phyloP scores from a whole-genome alignment of 2,329 filamentous ascomycete genomes.

The Pseudogymnoascus pannorum region DNA sequence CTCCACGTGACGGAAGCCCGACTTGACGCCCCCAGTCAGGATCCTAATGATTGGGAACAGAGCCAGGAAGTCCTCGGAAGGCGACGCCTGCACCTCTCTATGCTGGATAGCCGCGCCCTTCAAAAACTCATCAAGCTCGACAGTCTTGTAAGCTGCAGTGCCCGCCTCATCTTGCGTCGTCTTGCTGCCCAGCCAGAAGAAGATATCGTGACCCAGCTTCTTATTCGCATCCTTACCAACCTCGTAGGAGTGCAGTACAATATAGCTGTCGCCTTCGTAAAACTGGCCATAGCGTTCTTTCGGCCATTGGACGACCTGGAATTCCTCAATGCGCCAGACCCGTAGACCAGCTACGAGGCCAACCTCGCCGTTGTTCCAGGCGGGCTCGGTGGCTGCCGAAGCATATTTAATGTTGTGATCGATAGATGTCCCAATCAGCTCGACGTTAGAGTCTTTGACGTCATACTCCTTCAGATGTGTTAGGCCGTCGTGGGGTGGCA shows the following conservation, averaged over 20 bases:
- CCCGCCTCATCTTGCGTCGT: slow-evolving; percentile 63
- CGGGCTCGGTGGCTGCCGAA: slow-evolving; percentile 57
- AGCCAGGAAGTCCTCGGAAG: slow-evolving; percentile 49
- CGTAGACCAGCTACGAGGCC: slow-evolving; percentile 47
- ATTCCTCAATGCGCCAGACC: slow-evolving; percentile 62
- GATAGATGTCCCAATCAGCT: slow-evolving; percentile 55
- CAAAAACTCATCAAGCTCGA: slow-evolving; percentile 62
- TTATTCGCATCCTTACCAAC: slow-evolving; percentile 37
- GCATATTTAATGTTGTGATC: slow-evolving; percentile 63
- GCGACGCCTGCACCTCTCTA: slow-evolving; percentile 51
- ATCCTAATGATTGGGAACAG: slow-evolving; percentile 57
- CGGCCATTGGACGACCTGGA: slow-evolving; percentile 57
- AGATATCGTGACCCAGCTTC: slow-evolving; percentile 54
- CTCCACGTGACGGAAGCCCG: slow-evolving; percentile 59
- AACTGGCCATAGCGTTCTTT: slow-evolving; percentile 50
- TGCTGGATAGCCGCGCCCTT: slow-evolving; percentile 55
- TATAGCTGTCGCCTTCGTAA: slow-evolving; percentile 62
- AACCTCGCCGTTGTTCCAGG: slow-evolving; percentile 51
- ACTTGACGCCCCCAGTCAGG: slow-evolving; percentile 50
- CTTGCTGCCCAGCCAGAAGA: slow-evolving; percentile 61
- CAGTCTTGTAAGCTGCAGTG: slow-evolving; percentile 62
- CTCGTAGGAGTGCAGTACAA: slow-evolving; percentile 54
- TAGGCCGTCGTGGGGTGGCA: slow-evolving; percentile 55
- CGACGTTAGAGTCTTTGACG: slow-evolving; percentile 61
- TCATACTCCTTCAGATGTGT: slow-evolving; percentile 59